Base-by-base conservation (phyloP, 1,139 yeast genomes). In the Saccharomycopsis hybrid region DNA sequence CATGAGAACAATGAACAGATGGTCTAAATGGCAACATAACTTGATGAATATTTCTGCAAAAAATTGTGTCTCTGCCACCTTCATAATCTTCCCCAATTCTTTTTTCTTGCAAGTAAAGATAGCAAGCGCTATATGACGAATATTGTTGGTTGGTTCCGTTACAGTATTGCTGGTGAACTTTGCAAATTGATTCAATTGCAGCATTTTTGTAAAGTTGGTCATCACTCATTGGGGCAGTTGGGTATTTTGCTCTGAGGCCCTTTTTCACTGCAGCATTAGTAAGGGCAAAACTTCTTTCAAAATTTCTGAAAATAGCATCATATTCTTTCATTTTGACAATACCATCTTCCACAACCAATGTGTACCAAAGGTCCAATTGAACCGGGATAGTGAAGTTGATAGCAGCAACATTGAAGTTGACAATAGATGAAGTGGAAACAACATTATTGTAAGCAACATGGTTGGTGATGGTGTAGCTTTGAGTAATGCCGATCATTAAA, bases 11-110 rank as follows among this genome's bases (percentile, higher is more conserved):
- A 43, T 59, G 62, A 13, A 58, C 59, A 3, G 30, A 7, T 4
- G 61, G 60, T 48, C 61, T 49, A 43, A 51, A 56, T 3, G 54
- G 48, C 31, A 59, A 51, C 61, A 59, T 57, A n/a, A 55, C 52
- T 54, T 59, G 59, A 48, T 59, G 57, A 7, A 58, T 33, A n/a
- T 58, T 56, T 44, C 62, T 54, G 35, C 61, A 59, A 46, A 57
- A 58, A 3, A 59, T 46, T 3, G 61, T 57, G 44, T 59, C 48
- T 51, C 58, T 57, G 11, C 61, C 61, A 50, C 62, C 62, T 51
- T 59, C 61, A 48, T 50, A 49, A n/a, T 56, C 53, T 28, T 39
- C 40, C 28, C 62, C 62, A 24, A 51, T 32, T 48, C 60, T 51
- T 18, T 18, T 18, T 13, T 42, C 42, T 3, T 31, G n/a, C 40